Evolutionary conservation across 2,329 filamentous ascomycete species (phyloP).

Genomic region (Diatrype stigma): DNA sequence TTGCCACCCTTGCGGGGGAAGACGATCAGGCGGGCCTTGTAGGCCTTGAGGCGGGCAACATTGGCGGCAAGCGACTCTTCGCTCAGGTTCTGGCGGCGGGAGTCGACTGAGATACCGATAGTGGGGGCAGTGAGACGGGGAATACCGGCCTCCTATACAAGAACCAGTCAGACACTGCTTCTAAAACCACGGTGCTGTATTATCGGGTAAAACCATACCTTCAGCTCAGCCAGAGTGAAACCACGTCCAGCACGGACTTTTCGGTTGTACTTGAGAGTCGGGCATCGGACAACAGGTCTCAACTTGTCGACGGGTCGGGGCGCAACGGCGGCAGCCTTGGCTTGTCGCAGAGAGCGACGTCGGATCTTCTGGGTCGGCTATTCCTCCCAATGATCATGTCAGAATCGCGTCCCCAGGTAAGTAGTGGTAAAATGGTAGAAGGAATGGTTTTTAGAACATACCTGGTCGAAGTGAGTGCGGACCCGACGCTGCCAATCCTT

Average conservation of each 20-base stretch:
- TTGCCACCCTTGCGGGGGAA: constrained; percentile 95
- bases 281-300: constrained; percentile 94
- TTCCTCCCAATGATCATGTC: constrained; percentile 7
- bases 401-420: too few species aligned
- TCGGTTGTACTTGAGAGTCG: constrained; percentile 98
- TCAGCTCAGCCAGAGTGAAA: constrained; percentile 96
- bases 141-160: constrained; percentile 85
- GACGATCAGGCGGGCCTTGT: constrained; percentile 92
- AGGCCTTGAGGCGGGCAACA: constrained; percentile 96
- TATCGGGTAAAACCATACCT: constrained; percentile 73
- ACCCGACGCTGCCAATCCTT: constrained; percentile 99
- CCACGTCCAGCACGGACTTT: constrained; percentile 93
- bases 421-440: too few species aligned
- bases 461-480: constrained; percentile 99
- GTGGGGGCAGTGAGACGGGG: constrained; percentile 90
- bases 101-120: constrained; percentile 95
- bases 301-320: constrained; percentile 97
- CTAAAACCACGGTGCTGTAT: not conserved
- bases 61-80: constrained; percentile 93
- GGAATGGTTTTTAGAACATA: constrained; percentile 33
- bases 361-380: constrained; percentile 95
- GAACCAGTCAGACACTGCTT: constrained; percentile 28
- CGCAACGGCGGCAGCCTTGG: constrained; percentile 92
- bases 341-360: constrained; percentile 84
- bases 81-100: constrained; percentile 93